Evolutionary conservation across 805 yeast species (phyloP).

Genomic region (Hanseniaspora pseudoguilliermondii): DNA sequence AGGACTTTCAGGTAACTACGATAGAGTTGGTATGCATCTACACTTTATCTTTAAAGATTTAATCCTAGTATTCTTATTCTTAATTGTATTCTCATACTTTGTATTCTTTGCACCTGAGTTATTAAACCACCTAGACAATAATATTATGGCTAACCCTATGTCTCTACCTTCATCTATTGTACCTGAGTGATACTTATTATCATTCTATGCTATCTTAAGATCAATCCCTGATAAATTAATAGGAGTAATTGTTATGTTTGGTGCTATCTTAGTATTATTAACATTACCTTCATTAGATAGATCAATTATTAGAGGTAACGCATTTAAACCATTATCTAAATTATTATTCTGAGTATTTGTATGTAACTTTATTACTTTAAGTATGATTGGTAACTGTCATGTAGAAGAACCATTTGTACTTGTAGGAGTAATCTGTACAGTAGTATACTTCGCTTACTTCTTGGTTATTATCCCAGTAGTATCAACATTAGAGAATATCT

Average conservation of each 20-base stretch:
- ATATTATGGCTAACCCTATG: slow-evolving; percentile 12
- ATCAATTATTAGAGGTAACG: slow-evolving; percentile 12
- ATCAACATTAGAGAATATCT: slow-evolving; percentile 7
- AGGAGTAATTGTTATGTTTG: slow-evolving; percentile 12
- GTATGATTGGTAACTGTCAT: slow-evolving; percentile 12
- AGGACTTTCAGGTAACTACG: slow-evolving; percentile 12
- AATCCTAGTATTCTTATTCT: slow-evolving; percentile 14
- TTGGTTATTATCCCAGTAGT: slow-evolving; percentile 8
- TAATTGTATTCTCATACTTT: slow-evolving; percentile 14
- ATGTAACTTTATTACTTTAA: slow-evolving; percentile 9
- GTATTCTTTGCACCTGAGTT: slow-evolving; percentile 13
- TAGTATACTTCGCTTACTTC: slow-evolving; percentile 2
- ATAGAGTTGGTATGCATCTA: slow-evolving; percentile 14
- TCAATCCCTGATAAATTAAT: slow-evolving; percentile 9
- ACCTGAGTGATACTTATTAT: slow-evolving; percentile 10
- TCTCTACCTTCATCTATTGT: slow-evolving; percentile 8
- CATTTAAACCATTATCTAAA: slow-evolving; percentile 11
- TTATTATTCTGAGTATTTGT: slow-evolving; percentile 12
- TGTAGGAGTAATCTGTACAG: slow-evolving; percentile 2
- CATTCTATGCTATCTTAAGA: slow-evolving; percentile 9
- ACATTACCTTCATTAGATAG: slow-evolving; percentile 13
- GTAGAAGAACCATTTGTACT: slow-evolving; percentile 12
- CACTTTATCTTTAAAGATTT: slow-evolving; percentile 13
- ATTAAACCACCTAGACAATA: slow-evolving; percentile 11
- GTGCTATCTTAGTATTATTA: slow-evolving; percentile 14